Evolutionary conservation across 2,329 filamentous ascomycete species (phyloP), one percentile per base, ranked within the genome.

Genomic region (Trichoderma semiorbis): DNA sequence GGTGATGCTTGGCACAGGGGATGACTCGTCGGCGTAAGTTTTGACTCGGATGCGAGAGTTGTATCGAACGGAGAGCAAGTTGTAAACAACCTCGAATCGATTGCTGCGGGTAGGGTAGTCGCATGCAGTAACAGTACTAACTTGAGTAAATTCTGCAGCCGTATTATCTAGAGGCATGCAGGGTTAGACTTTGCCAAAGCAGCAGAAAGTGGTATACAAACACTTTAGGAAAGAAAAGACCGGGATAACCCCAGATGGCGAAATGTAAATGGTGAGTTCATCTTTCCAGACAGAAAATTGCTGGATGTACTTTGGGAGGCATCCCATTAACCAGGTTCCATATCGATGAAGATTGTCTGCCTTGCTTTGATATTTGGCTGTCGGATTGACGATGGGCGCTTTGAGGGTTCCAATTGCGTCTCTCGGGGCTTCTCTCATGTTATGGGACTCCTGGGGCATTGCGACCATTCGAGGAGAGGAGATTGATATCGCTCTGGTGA

Each of bases 281-380:
- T 99, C 96, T 86, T 99, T 99, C 96, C 96, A 99, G 70, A 99
- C 95, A 14, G 95, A 97, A 86, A 98, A 98, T 85, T 99, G 96
- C 86, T 99, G 97, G 78, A 99, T 90, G 84, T 97, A 98, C 87
- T 98, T 98, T 78, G 96, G 97, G 79, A 99, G 84, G 83, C 93
- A 97, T 76, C 94, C 95, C 90, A 99, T 95, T 79, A 99, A 85
- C 89, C 97, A 99, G 80, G 97, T 91, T 79, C 96, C 96, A 81
- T 99, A 99, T 79, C 91, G 92, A 87, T 99, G 96, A 80, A 98
- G 87, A 80, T 91, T 89, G 76, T 97, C 93, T 76, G 93, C 90
- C 85, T 95, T 96, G 80, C 93, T 91, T 81, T 92, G 87, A 84
- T 94, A 97, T 84, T 96, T 97, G 87, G 98, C 96, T 82, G 93